A percentile compares a stretch with the other conserved stretches of the same genome.
Conservation (phyloP, 805 yeast genomes). For the Trichomonascus vanleenenianus region DNA sequence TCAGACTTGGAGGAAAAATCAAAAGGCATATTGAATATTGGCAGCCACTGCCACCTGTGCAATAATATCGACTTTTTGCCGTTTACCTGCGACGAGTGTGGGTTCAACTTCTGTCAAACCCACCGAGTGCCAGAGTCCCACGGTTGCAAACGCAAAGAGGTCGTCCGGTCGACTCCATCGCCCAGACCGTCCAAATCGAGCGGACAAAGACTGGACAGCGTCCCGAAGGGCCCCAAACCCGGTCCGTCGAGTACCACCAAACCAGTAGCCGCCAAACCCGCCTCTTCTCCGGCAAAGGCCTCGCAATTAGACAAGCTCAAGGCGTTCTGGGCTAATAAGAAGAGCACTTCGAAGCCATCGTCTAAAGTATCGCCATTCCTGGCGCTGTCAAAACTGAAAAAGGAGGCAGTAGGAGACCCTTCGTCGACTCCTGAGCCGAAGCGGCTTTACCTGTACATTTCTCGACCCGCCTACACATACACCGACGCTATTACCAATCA, state of each 20-base stretch:
- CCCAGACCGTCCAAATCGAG: constrained; percentile 1
- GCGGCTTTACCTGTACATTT: constrained; percentile 28
- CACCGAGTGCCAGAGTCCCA: constrained; percentile 31
- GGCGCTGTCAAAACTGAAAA: constrained; percentile 20
- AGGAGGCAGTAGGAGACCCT: constrained; percentile 32
- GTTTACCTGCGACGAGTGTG: constrained; percentile 32
- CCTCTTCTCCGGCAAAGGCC: neutral
- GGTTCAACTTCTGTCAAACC: constrained; percentile 29
- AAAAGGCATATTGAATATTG: constrained; percentile 28
- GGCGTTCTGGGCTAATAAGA: neutral
- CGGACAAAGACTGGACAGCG: too few relatives aligned
- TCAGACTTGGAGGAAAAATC: neutral
- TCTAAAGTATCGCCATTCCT: constrained; percentile 2
- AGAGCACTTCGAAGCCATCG: neutral
- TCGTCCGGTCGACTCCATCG: neutral
- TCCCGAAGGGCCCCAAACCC: too few relatives aligned
- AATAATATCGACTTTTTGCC: constrained; percentile 36
- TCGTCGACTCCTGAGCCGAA: constrained; percentile 25
- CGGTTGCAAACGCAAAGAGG: constrained; percentile 22
- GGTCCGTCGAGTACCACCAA: neutral
- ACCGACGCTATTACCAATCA: constrained; percentile 16
- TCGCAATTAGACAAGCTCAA: neutral
- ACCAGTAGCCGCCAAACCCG: neutral
- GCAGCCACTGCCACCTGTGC: constrained; percentile 34
- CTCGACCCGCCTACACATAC: constrained; percentile 18